Percentiles rank a stretch among this genome's conserved stretches.
Conservation (phyloP, 345 rosid genomes). For the Bruguiera sexangula region DNA sequence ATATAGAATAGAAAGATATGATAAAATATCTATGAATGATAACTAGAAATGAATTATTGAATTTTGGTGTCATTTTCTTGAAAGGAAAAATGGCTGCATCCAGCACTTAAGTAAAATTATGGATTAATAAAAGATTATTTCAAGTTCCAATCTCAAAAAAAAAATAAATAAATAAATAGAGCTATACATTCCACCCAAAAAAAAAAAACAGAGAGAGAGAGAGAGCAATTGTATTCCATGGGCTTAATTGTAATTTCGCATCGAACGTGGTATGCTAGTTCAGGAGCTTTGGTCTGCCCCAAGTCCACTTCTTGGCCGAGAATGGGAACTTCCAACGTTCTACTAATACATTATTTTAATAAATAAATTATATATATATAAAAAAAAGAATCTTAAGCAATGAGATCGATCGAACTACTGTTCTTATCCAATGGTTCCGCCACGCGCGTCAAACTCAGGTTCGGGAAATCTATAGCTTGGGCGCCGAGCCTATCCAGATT, state of each 20-base stretch:
- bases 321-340: slow-evolving; percentile 19
- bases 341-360: background rate
- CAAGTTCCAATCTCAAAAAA: background rate
- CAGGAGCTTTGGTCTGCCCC: background rate
- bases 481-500: slow-evolving; percentile 7
- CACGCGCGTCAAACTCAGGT: slow-evolving; percentile 21
- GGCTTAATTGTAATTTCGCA: slow-evolving; percentile 2
- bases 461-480: slow-evolving; percentile 30
- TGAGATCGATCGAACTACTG: slow-evolving; percentile 28
- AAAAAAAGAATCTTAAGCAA: slow-evolving; percentile 20
- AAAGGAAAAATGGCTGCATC: no score
- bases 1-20: no score
- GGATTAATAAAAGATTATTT: no score
- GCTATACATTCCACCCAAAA: background rate
- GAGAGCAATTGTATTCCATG: background rate
- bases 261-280: background rate
- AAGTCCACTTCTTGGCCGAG: slow-evolving; percentile 33
- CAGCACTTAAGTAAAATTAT: no score
- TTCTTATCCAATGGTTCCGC: background rate
- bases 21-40: no score
- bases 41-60: no score
- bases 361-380: background rate
- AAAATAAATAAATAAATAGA: background rate
- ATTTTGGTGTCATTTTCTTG: no score
- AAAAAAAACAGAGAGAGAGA: background rate